Conservation (phyloP, 2,329 filamentous ascomycete genomes). For the Diaporthe capsici region DNA sequence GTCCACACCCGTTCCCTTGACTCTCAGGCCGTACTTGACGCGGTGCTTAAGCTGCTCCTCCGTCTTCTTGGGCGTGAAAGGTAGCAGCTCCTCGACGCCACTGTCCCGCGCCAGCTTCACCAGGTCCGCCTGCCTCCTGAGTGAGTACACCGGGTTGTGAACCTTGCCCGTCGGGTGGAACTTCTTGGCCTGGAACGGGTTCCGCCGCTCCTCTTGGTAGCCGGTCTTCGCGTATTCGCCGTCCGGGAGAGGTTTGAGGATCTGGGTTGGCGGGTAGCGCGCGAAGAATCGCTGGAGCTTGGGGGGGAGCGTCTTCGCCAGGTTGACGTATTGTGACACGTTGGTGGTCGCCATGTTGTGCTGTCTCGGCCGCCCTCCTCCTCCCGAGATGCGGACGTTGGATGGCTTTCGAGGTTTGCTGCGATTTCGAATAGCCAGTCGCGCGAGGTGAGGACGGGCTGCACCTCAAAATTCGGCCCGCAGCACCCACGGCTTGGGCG, state of each 20-base stretch:
- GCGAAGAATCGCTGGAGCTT: constrained; percentile 89
- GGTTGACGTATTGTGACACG: constrained; percentile 61
- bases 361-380: constrained; percentile 39
- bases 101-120: constrained; percentile 86
- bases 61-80: constrained; percentile 81
- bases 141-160: constrained; percentile 86
- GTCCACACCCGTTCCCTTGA: constrained; percentile 94
- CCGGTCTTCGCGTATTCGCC: constrained; percentile 56
- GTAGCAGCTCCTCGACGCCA: constrained; percentile 85
- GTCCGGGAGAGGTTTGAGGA: constrained; percentile 60
- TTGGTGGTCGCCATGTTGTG: constrained; percentile 44
- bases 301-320: constrained; percentile 81
- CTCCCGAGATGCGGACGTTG: constrained; percentile 42
- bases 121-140: constrained; percentile 90
- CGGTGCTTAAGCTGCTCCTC: constrained; percentile 78
- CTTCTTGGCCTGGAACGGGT: constrained; percentile 87
- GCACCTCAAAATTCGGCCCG: constrained; percentile 38
- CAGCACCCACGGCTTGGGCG: neutral
- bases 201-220: constrained; percentile 72
- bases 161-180: constrained; percentile 85
- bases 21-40: constrained; percentile 83
- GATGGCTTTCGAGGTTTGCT: constrained; percentile 25
- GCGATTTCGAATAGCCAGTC: neutral
- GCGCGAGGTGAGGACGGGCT: neutral
- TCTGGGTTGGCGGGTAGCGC: constrained; percentile 82